Base-by-base conservation (phyloP, 805 yeast genomes). In the Myxozyma sirexii region DNA sequence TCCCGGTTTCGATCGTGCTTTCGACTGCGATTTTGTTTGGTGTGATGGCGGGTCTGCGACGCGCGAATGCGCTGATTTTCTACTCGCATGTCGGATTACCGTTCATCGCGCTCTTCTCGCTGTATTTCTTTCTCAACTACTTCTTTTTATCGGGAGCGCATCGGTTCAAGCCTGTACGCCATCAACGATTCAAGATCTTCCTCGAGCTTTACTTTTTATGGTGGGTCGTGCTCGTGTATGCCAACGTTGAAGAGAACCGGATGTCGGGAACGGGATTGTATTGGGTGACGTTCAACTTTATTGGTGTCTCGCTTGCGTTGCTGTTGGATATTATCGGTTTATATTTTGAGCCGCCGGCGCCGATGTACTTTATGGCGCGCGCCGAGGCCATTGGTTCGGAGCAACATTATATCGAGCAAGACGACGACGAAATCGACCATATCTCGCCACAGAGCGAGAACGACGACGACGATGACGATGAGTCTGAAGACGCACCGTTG, bases 141-240 rank as follows among this genome's bases (percentile, higher is more conserved):
- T 39, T 80, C 2, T 60, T 86, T 15, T 75, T 90, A 63, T 84
- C 83, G 54, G 77, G 76, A 37, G 68, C 75, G 35, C 70, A 74
- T 39, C 73, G 68, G 17, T 38, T 78, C 13, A 73, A 76, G 56
- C 84, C 85, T 0, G 78, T 80, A 19, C 81, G 79, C 59, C 86
- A 84, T 66, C 84, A 84, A 66, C 87, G 88, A 69, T 78, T 86
- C 56, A 75, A 84, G 19, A 75, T 81, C 2, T 70, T 85, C 2
- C 67, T 85, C 23, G 87, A 87, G 71, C 72, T 82, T 12, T 79
- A 85, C 35, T 70, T 81, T 37, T 59, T 81, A 2, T 74, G 80
- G 58, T 90, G 96, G 96, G 54, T 79, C 0, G 65, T 74, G 0
- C 76, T 87, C 54, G 68, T 85, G 1, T 76, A 80, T 54, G 72